phyloP scores from a whole-genome alignment of 768 basidiomycete genomes.

The Boletus rubropictus region DNA sequence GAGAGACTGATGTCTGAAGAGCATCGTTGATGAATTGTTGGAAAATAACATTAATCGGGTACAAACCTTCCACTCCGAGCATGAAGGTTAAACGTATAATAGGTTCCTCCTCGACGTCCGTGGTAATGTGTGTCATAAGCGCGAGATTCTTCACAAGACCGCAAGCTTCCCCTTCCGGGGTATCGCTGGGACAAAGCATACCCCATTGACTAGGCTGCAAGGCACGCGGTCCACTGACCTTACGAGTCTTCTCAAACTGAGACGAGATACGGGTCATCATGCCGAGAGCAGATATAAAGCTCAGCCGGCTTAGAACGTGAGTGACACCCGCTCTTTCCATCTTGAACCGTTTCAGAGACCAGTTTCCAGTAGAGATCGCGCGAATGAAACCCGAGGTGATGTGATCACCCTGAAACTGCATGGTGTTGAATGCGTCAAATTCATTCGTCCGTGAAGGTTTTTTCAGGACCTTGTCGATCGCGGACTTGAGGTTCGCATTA shows the following conservation, averaged over 20 bases:
- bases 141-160: conserved; percentile 98
- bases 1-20: conserved; percentile 76
- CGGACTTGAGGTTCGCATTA: conserved; percentile 89
- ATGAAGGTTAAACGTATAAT: conserved; percentile 85
- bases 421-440: conserved; percentile 90
- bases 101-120: conserved; percentile 95
- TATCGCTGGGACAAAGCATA: conserved; percentile 95
- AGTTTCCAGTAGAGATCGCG: conserved; percentile 98
- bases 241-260: conserved; percentile 98
- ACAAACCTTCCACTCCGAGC: conserved; percentile 92
- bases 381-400: conserved; percentile 94
- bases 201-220: conserved; percentile 99
- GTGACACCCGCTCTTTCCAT: conserved; percentile 99
- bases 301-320: conserved; percentile 90
- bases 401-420: conserved; percentile 95
- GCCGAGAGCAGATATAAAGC: conserved; percentile 94
- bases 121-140: conserved; percentile 99
- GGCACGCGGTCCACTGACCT: conserved; percentile 95
- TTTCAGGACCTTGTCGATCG: conserved; percentile 95
- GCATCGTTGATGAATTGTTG: conserved; percentile 12
- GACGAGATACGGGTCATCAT: conserved; percentile 99
- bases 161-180: conserved; percentile 99
- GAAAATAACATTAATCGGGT: conserved; percentile 7
- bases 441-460: conserved; percentile 92
- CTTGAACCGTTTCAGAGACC: conserved; percentile 98